Conservation (phyloP, 2,329 filamentous ascomycete species). For the Calonectria henricotiae region DNA sequence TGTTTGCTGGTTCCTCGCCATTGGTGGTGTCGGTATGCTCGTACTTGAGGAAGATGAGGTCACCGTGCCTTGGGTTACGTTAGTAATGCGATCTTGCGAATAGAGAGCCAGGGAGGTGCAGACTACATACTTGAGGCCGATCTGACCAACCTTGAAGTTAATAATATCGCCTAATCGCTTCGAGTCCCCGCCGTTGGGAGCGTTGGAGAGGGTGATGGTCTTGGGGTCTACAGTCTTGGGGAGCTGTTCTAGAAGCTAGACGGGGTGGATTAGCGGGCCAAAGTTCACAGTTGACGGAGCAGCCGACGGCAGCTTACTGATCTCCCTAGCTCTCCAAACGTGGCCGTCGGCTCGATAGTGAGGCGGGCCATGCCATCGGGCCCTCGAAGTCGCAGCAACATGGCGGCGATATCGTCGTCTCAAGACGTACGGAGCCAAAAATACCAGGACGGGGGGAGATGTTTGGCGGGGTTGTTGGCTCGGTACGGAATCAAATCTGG, state of each 20-base stretch:
- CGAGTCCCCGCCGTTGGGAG: conserved; percentile 72
- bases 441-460: neutral
- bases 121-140: conserved; percentile 71
- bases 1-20: conserved; percentile 57
- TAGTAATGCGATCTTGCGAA: conserved; percentile 39
- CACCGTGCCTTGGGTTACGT: conserved; percentile 79
- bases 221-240: conserved; percentile 75
- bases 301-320: conserved; percentile 60
- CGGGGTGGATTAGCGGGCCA: conserved; percentile 37
- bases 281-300: conserved; percentile 30
- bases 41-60: conserved; percentile 91
- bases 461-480: conserved; percentile 30
- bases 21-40: conserved; percentile 68
- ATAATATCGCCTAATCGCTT: conserved; percentile 74
- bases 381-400: conserved; percentile 90
- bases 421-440: conserved; percentile 17
- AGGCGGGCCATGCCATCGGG: conserved; percentile 95
- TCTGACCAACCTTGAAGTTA: conserved; percentile 70
- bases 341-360: conserved; percentile 81
- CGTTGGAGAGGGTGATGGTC: conserved; percentile 75
- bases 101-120: neutral
- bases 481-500: conserved; percentile 10
- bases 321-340: conserved; percentile 76
- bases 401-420: conserved; percentile 60
- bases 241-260: conserved; percentile 72